Evolutionary conservation across 2,329 filamentous ascomycete genomes (phyloP), one percentile per base, ranked within the genome.

Genomic region (Fusarium avenaceum): DNA sequence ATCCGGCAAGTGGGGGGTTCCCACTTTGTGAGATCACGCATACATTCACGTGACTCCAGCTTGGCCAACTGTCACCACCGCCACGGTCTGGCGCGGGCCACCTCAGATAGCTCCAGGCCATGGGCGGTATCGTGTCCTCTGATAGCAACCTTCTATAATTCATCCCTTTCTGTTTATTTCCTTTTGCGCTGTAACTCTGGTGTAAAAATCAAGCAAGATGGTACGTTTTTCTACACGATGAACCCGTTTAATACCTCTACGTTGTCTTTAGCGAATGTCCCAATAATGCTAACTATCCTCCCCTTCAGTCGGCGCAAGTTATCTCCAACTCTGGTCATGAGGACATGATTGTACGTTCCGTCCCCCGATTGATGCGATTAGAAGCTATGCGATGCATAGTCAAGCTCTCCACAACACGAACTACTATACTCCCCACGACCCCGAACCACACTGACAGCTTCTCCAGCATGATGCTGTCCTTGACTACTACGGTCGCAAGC

Each of bases 401-500:
- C 4, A 44, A 46, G 60, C 51, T 63, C 40, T 42, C 20, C 9
- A 5, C 45, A n/a, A 52, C n/a, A 48, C 33, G 55, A 22, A 24
- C 2, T 19, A 39, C 14, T 26, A 38, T 10, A 9, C 53, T 50
- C 42, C 55, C 22, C 20, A 39, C 57, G 28, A 49, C 33, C 49
- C 48, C 46, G 55, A 67, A 71, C 66, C 67, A 42, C 35, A 45
- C 68, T 72, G 56, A 71, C 71, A 61, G 59, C 60, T 49, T 55
- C 33, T 53, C 55, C 72, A 93, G 95, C 96, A 99, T 81, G 96
- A 99, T 87, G 96, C 96, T 70, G 95, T 97, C 71, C 90, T 99
- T 77, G 96, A 99, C 81, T 99, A 98, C 85, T 99, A 98, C 81
- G 96, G 96, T 77, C 90, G 96, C 72, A 92, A 95, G 77, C 89